Base-by-base conservation (phyloP, 2,329 filamentous ascomycete genomes). In the Alternaria arborescens region DNA sequence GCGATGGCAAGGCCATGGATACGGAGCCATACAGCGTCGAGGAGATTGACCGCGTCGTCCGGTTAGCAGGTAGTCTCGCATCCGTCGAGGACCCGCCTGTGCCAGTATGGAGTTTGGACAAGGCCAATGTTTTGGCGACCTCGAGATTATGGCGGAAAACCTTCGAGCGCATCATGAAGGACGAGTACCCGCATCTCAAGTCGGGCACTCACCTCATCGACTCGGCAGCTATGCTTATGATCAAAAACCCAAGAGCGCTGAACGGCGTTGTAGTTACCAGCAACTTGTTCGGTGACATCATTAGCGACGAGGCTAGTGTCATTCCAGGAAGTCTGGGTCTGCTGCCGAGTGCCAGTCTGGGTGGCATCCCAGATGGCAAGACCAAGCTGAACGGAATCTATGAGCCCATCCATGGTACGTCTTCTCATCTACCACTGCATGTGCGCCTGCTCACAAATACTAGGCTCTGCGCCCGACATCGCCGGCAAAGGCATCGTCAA, bases 211-310 rank as follows among this genome's bases (percentile, higher is more conserved):
- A 98, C 78, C 86, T 98, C 52, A 97, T 98, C 77, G 94, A 98
- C 82, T 92, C 89, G 58, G 94, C 94, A n/a, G 94, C 94, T 67
- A 97, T 98, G 94, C 84, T 97, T 71, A 93, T 98, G 91, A 87
- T 98, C 76, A 97, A 97, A 89, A 94, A 94, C 81, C 94, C 94
- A 10, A 85, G 89, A 11, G 87, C 88, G 22, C 85, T 98, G 54
- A 98, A 97, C 78, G 95, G 94, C 55, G 88, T 98, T 36, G 87
- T 98, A 47, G 89, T 98, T 66, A 97, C 94, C 12, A 94, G 90
- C 84, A 99, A 98, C 80, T 78, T 98, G 70, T 97, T 97, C 77
- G 95, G 94, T 65, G 94, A 98, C 80, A 98, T 98, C 77, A 93
- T 99, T 76, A 92, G 88, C 76, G 94, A 98, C 77, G 94, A 98